phyloP scores from a whole-genome alignment of 768 basidiomycete genomes.

The Leccinum boreale region DNA sequence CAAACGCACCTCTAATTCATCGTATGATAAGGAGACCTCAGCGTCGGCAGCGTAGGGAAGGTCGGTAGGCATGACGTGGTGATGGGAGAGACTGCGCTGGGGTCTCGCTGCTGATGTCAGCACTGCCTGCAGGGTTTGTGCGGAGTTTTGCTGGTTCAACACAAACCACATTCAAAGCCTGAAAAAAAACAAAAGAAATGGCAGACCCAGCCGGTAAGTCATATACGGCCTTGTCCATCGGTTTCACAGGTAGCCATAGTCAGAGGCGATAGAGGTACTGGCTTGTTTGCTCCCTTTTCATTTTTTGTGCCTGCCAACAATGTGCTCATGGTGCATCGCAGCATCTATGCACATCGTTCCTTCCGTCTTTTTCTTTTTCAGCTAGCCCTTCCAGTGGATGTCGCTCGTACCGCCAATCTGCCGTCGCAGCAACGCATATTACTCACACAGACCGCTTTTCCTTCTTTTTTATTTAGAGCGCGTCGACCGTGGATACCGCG shows the following conservation, averaged over 20 bases:
- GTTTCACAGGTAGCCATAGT: constrained; percentile 29
- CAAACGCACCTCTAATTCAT: constrained; percentile 77
- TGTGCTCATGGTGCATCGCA: constrained; percentile 63
- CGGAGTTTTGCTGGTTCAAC: constrained; percentile 23
- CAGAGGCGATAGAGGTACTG: constrained; percentile 18
- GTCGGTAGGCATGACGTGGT: constrained; percentile 62
- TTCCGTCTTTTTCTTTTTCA: constrained; percentile 36
- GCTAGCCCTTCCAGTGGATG: constrained; percentile 58
- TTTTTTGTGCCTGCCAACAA: constrained; percentile 43
- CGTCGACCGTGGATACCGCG: constrained; percentile 52
- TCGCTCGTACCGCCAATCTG: constrained; percentile 39
- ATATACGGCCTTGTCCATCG: constrained; percentile 12
- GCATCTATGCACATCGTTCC: constrained; percentile 43
- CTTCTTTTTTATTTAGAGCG: constrained; percentile 46
- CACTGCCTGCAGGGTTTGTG: not conserved
- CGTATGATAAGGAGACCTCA: constrained; percentile 80
- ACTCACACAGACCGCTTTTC: constrained; percentile 50
- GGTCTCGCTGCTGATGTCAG: constrained; percentile 28
- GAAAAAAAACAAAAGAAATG: constrained; percentile 30
- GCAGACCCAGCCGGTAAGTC: constrained; percentile 59
- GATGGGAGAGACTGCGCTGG: constrained; percentile 19
- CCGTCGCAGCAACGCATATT: constrained; percentile 42
- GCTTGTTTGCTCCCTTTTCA: constrained; percentile 25
- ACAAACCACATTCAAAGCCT: constrained; percentile 23
- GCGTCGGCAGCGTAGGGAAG: constrained; percentile 96